phyloP scores from a whole-genome alignment of 257 asterid genomes.

The Jaltomata sinuosa region DNA sequence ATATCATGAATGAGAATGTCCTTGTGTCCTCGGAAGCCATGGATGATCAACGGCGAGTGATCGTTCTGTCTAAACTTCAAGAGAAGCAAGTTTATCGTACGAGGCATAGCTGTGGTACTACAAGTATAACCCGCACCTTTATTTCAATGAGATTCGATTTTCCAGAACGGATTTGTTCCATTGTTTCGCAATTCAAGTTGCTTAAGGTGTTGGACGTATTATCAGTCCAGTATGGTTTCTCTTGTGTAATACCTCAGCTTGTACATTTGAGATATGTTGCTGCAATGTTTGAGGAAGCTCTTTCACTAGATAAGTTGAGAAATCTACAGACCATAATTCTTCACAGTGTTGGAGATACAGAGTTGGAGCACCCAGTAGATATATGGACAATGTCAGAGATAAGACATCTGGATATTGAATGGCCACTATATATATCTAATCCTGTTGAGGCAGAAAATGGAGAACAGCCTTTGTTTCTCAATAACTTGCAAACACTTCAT shows the following conservation, averaged over 20 bases:
- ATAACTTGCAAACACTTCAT: not conserved
- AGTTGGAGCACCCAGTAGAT: not conserved
- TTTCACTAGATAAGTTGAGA: not conserved
- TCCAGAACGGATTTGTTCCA: not conserved
- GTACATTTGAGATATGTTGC: not conserved
- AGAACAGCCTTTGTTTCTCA: not conserved
- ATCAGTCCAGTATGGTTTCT: too few species aligned
- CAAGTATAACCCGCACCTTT: not conserved
- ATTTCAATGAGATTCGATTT: not conserved
- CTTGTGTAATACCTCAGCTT: not conserved
- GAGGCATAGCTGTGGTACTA: not conserved
- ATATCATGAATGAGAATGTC: not conserved
- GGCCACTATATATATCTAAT: not conserved
- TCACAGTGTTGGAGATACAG: rapidly evolving
- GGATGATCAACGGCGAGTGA: not conserved
- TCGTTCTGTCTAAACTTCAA: not conserved
- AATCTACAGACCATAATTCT: not conserved
- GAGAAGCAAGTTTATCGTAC: not conserved
- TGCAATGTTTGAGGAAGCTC: not conserved
- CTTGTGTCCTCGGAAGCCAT: not conserved
- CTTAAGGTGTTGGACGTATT: not conserved
- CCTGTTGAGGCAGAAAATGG: not conserved
- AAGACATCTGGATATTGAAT: not conserved
- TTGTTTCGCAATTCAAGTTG: not conserved
- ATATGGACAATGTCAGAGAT: not conserved